A percentile compares a stretch with the other conserved stretches of the same genome.
phyloP scores from a whole-genome alignment of 1,139 yeast species.

The Groenewaldozyma auringiensis region DNA sequence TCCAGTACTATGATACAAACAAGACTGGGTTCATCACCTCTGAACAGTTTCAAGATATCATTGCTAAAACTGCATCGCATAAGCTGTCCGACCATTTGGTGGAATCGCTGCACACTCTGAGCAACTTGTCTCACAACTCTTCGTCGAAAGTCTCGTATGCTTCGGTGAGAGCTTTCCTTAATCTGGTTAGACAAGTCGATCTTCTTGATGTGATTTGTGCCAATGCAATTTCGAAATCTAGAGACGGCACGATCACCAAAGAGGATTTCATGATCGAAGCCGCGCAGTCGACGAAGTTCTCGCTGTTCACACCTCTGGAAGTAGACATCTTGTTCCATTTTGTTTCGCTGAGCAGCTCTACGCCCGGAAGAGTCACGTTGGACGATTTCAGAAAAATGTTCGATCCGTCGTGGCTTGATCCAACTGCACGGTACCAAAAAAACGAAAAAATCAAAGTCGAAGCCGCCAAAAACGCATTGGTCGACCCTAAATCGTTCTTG shows the following conservation, averaged over 20 bases:
- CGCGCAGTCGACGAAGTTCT: conserved; percentile 34
- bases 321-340: conserved; percentile 39
- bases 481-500: conserved; percentile 33
- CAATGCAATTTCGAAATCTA: conserved; percentile 27
- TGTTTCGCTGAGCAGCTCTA: conserved; percentile 30
- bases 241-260: conserved; percentile 34
- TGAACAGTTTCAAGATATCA: conserved; percentile 35
- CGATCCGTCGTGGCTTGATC: conserved; percentile 40
- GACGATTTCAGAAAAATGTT: conserved; percentile 37
- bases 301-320: conserved; percentile 40
- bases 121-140: conserved; percentile 26
- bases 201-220: conserved; percentile 35
- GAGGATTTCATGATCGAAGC: conserved; percentile 36
- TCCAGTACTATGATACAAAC: conserved; percentile 32
- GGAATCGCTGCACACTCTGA: conserved; percentile 33
- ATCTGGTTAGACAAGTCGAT: conserved; percentile 37
- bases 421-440: conserved; percentile 29
- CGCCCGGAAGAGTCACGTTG: conserved; percentile 33
- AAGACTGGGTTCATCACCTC: conserved; percentile 37
- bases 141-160: conserved; percentile 36
- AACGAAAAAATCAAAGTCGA: conserved; percentile 30
- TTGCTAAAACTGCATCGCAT: conserved; percentile 34
- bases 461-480: conserved; percentile 38
- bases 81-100: conserved; percentile 37
- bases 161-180: conserved; percentile 38